Conservation (phyloP, 2,329 filamentous ascomycete genomes). For the Trichoderma sp. region DNA sequence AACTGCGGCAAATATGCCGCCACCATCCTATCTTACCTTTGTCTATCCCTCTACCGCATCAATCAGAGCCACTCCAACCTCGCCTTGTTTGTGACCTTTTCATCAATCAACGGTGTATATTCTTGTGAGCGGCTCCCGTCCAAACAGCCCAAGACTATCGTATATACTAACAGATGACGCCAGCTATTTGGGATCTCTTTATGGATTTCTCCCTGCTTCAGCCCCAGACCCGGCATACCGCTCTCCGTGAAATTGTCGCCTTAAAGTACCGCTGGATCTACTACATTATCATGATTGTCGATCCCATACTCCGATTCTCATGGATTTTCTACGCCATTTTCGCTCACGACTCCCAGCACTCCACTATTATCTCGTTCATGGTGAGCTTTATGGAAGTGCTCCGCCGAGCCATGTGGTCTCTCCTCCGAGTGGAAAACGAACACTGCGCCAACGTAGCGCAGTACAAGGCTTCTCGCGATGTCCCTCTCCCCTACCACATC, state of each 20-base stretch:
- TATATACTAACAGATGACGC: not conserved
- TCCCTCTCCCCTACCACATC: constrained; percentile 77
- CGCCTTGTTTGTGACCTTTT: constrained; percentile 75
- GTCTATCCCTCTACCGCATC: constrained; percentile 80
- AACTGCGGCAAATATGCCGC: constrained; percentile 90
- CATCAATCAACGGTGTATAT: constrained; percentile 79
- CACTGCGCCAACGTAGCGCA: constrained; percentile 89
- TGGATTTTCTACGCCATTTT: constrained; percentile 95
- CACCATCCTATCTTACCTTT: constrained; percentile 76
- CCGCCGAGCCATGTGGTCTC: constrained; percentile 84
- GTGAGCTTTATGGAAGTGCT: constrained; percentile 75
- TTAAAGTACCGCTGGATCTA: constrained; percentile 80
- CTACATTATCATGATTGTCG: constrained; percentile 77
- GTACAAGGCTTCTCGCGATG: constrained; percentile 84
- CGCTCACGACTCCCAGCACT: constrained; percentile 75
- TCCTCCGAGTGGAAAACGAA: constrained; percentile 96
- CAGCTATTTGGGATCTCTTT: constrained; percentile 84
- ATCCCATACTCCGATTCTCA: constrained; percentile 83
- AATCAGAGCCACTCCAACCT: constrained; percentile 53
- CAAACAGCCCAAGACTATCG: not conserved
- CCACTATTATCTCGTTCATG: constrained; percentile 74
- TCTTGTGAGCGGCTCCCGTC: constrained; percentile 55
- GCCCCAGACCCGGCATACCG: constrained; percentile 61
- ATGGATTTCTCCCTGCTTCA: constrained; percentile 97
- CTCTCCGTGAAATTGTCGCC: constrained; percentile 74